Evolutionary conservation across 176 grass and related monocot species (phyloP).

Genomic region (Zea luxurians): DNA sequence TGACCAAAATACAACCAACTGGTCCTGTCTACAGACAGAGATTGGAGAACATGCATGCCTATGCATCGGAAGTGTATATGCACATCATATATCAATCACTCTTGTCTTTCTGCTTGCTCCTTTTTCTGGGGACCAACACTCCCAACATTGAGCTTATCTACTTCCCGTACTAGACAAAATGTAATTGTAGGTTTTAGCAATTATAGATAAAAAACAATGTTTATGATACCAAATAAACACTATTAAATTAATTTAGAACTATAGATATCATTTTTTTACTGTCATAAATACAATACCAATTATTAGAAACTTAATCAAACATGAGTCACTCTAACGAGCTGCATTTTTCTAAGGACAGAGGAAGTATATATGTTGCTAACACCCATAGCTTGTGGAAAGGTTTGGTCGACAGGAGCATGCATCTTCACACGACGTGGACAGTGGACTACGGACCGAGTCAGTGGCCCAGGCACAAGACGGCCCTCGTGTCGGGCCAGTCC

Average conservation of each 20-base stretch:
- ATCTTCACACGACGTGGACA: neutral
- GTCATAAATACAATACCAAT: too few species aligned
- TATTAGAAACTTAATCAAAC: too few species aligned
- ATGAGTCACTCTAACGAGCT: too few species aligned
- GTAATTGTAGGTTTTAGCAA: too few species aligned
- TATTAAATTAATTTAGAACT: too few species aligned
- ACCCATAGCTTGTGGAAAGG: slow-evolving; percentile 35
- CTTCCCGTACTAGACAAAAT: too few species aligned
- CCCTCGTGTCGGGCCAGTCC: slow-evolving; percentile 1
- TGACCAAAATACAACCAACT: slow-evolving; percentile 21
- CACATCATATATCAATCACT: slow-evolving; percentile 10
- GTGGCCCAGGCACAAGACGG: neutral
- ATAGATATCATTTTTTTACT: too few species aligned
- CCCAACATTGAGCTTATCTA: slow-evolving; percentile 17
- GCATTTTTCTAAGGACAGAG: too few species aligned
- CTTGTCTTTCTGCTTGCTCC: slow-evolving; percentile 25
- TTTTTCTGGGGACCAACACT: slow-evolving; percentile 3
- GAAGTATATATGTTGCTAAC: neutral
- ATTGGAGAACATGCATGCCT: neutral
- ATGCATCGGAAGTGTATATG: slow-evolving; percentile 21
- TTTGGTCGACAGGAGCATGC: slow-evolving; percentile 13
- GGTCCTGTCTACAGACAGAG: neutral
- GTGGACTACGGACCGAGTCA: neutral
- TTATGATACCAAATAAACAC: too few species aligned
- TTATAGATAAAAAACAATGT: too few species aligned